Base-by-base conservation (phyloP, 176 grass and related monocot species). In the Carex scoparia region DNA sequence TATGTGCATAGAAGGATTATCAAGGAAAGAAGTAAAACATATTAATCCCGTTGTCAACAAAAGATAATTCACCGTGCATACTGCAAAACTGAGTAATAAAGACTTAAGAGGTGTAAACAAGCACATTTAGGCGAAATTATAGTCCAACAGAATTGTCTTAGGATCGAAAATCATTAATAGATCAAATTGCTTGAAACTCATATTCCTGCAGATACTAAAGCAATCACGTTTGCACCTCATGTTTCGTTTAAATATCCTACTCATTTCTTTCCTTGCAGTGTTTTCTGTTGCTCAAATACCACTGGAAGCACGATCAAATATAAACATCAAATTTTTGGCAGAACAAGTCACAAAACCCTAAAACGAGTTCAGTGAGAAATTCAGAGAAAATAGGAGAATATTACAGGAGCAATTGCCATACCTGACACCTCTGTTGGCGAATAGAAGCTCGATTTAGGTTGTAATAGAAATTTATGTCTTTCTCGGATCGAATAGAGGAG, bases 401-500 rank as follows among this genome's bases (percentile, higher is more conserved):
- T 69, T 69, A 69, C 13, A 3, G 35, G 10, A 69, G 1, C 32
- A 1, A 69, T 38, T 38, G 70, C 46, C 71, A 30, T 30, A 76
- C 71, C 71, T 54, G 71, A 51, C 3, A 53, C 69, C 69, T 68
- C 65, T 13, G 7, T 18, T 44, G 15, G 69, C 35, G 35, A 48
- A 48, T 19, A 46, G 71, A 76, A 76, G 46, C 71, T 76, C 10
- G 71, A 76, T 53, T 54, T 76, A 53, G 42, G 42, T 44, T 70
- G 15, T n/a, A 15, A 44, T 44, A 15, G 68, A 37, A 19, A 74
- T 28, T 10, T 74, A 28, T 38, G 4, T 79, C 55, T 27, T 65
- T 66, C 81, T 55, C 44, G 63, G 81, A 83, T 35, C 18, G 81
- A 83, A 65, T 16, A 33, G 40, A 83, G 61, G 48, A 54, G 32